Conservation (phyloP, 495 filamentous ascomycete species). For the Podospora anserina region DNA sequence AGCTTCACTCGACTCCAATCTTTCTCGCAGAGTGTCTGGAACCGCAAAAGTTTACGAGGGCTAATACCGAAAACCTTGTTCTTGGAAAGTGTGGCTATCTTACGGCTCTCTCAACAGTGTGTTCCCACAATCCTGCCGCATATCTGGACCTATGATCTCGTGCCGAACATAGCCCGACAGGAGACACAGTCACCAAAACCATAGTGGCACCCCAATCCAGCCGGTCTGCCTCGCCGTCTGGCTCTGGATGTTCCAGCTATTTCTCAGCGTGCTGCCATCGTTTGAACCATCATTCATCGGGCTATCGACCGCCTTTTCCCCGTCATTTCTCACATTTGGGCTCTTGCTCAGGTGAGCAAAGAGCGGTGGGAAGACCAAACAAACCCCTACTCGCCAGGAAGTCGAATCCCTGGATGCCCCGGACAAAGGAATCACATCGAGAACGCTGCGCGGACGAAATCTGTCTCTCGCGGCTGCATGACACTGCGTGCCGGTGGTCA, state of each 20-base stretch:
- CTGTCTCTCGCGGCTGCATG: slow-evolving; percentile 37
- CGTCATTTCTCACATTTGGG: slow-evolving; percentile 44
- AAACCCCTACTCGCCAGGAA: slow-evolving; percentile 32
- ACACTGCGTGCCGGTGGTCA: slow-evolving; percentile 38
- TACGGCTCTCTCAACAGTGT: neutral
- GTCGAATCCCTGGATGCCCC: slow-evolving; percentile 43
- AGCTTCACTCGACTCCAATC: neutral
- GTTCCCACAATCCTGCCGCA: neutral
- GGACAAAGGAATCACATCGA: slow-evolving; percentile 47
- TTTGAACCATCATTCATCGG: slow-evolving; percentile 6
- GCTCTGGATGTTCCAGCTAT: neutral
- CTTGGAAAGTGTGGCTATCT: neutral
- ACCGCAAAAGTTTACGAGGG: neutral
- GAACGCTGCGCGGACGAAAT: slow-evolving; percentile 37
- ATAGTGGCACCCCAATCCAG: neutral
- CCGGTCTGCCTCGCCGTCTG: neutral
- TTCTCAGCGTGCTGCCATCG: neutral
- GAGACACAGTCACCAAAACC: neutral
- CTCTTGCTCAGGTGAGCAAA: slow-evolving; percentile 41
- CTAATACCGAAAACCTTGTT: neutral
- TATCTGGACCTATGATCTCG: neutral
- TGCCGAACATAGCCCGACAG: neutral
- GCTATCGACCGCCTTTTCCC: slow-evolving; percentile 25
- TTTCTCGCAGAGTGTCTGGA: neutral
- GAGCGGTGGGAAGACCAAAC: slow-evolving; percentile 48